A percentile compares a stretch with the other conserved stretches of the same genome.
Conservation (phyloP, 1,139 yeast species). For the Arxiozyma bovina region DNA sequence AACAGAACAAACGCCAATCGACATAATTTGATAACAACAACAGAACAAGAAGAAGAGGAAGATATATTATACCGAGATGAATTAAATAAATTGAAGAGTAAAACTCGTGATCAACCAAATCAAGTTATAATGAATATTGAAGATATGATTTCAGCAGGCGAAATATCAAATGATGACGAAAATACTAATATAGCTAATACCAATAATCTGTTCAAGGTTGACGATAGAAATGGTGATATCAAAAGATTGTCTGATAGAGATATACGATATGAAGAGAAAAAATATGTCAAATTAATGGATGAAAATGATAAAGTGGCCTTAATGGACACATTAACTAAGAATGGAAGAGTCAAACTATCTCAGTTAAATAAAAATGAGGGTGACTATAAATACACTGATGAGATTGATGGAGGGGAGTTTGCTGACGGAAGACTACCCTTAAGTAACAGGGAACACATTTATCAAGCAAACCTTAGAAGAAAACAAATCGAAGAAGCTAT, state of each 20-base stretch:
- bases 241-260: not conserved
- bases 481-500: constrained; percentile 15
- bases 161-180: constrained; percentile 2
- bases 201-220: not conserved
- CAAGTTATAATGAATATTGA: constrained; percentile 10
- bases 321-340: constrained; percentile 13
- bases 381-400: constrained; percentile 4
- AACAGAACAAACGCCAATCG: not conserved
- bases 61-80: not conserved
- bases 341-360: constrained; percentile 12
- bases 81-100: not conserved
- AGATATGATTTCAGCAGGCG: constrained; percentile 6
- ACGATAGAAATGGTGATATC: not conserved
- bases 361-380: constrained; percentile 5
- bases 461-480: constrained; percentile 8
- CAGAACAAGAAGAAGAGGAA: not conserved
- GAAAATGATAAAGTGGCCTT: constrained; percentile 19
- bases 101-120: not conserved
- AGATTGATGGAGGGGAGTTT: constrained; percentile 8
- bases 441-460: constrained; percentile 9
- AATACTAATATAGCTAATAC: not conserved
- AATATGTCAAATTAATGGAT: constrained; percentile 18
- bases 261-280: constrained; percentile 11
- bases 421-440: constrained; percentile 17
- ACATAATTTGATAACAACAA: not conserved